Conservation (phyloP, 495 filamentous ascomycete genomes). For the Friedmanniomyces simplex region DNA sequence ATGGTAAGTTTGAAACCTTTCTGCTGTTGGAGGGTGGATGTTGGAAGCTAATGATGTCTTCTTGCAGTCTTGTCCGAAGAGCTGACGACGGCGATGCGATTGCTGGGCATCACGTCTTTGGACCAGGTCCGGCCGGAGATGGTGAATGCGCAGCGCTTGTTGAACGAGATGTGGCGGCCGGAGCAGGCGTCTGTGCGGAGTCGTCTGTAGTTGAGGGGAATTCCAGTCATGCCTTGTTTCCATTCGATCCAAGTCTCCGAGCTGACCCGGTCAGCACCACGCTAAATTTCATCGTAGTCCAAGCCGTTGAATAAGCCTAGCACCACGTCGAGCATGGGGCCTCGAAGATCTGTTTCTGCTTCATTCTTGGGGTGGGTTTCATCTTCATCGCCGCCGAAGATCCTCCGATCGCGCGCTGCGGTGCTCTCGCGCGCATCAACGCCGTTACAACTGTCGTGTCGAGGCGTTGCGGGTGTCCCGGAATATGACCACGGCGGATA, state of each 20-base stretch:
- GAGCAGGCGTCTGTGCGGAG: background rate
- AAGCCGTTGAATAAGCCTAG: background rate
- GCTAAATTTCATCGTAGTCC: background rate
- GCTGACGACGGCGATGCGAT: conserved; percentile 63
- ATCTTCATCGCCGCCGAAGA: background rate
- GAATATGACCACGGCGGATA: background rate
- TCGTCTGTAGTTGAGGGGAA: background rate
- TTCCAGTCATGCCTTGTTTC: background rate
- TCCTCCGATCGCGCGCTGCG: background rate
- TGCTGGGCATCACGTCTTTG: conserved; percentile 60
- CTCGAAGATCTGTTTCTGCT: background rate
- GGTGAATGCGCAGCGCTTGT: conserved; percentile 2
- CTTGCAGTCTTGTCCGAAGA: conserved; percentile 62
- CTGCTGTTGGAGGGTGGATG: conserved; percentile 50
- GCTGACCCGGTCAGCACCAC: background rate
- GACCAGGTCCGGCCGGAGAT: conserved; percentile 41
- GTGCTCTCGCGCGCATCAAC: background rate
- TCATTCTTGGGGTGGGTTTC: background rate
- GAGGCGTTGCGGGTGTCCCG: background rate
- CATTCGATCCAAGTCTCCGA: background rate
- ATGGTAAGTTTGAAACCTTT: conserved; percentile 48
- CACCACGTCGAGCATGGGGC: background rate
- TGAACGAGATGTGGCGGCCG: conserved; percentile 1
- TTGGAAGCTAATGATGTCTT: conserved; percentile 43
- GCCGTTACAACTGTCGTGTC: background rate